Base-by-base conservation (phyloP, 257 asterid genomes). In the Petunia axillaris region DNA sequence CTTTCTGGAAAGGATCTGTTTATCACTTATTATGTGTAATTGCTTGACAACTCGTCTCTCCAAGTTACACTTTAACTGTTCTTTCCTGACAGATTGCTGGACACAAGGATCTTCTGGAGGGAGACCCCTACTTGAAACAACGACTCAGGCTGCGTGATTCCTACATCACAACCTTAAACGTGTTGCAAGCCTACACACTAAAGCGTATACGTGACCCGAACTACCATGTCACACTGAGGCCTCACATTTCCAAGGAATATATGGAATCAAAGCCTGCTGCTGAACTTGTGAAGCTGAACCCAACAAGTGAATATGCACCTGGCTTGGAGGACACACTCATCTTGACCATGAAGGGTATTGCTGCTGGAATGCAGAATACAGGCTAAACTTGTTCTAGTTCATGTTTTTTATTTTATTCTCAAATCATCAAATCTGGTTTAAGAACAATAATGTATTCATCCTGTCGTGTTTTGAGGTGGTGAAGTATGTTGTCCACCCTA, bases 311-410 rank as follows among this genome's bases (percentile, higher is more conserved):
- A 2, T 87, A 89, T 40, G 90, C 92, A 54, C 90, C 92, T n/a
- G 92, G 92, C 1, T 62, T 86, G 80, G 92, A 87, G 75, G 92
- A 89, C 44, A 86, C 92, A 37, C 87, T 89, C 50, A 87, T 89
- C 83, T 79, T 89, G 87, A 89, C 92, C 79, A 89, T 89, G 89
- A 89, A 89, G 67, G 92, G 92, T 38, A 84, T 89, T 55, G 92
- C 92, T 44, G 92, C 91, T 48, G 92, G 92, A 58, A 60, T 89
- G 88, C 87, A 87, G 85, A 89, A 89, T 75, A 89, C 92, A 0
- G 92, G 92, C 71, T 89, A 81, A 89, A 55, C 1, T 36, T 38
- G 3, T 78, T 55, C 8, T 14, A 8, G 46, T 76, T 63, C 36
- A 3, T 59, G 8, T 46, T 59, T 68, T 73, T 73, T 1, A 50